Evolutionary conservation across 2,329 filamentous ascomycete genomes (phyloP).

Genomic region (Reticulascus tulasneorum): DNA sequence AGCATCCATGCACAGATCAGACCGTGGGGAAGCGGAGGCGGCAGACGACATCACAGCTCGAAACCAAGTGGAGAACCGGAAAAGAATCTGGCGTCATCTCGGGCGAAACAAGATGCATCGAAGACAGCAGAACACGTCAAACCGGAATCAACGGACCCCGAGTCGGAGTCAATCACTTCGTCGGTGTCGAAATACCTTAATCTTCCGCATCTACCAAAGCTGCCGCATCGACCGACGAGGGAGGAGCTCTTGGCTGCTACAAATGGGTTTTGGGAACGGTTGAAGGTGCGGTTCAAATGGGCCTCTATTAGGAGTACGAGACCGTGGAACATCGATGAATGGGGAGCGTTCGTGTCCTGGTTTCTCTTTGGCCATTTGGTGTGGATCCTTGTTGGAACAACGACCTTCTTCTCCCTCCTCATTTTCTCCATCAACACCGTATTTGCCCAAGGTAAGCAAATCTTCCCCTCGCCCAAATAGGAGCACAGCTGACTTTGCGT

Average conservation of each 20-base stretch:
- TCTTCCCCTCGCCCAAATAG: neutral
- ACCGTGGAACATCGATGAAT: conserved; percentile 94
- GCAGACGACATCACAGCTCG: conserved; percentile 27
- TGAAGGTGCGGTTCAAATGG: conserved; percentile 96
- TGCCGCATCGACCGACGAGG: conserved; percentile 86
- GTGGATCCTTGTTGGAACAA: conserved; percentile 95
- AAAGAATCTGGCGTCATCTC: conserved; percentile 7
- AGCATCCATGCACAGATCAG: conserved; percentile 23
- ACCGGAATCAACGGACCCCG: conserved; percentile 16
- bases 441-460: conserved; percentile 74
- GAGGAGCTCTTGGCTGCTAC: conserved; percentile 90
- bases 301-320: conserved; percentile 89
- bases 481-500: conserved; percentile 14
- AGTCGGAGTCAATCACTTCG: conserved; percentile 40
- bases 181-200: conserved; percentile 59
- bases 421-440: conserved; percentile 94
- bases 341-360: conserved; percentile 92
- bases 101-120: conserved; percentile 3
- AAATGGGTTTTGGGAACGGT: conserved; percentile 85
- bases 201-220: conserved; percentile 56
- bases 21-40: conserved; percentile 17
- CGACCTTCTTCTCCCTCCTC: conserved; percentile 89
- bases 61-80: conserved; percentile 18
- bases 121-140: conserved; percentile 14
- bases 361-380: conserved; percentile 88